phyloP scores from a whole-genome alignment of 2,329 filamentous ascomycete genomes.

The Colletotrichum coccodes region DNA sequence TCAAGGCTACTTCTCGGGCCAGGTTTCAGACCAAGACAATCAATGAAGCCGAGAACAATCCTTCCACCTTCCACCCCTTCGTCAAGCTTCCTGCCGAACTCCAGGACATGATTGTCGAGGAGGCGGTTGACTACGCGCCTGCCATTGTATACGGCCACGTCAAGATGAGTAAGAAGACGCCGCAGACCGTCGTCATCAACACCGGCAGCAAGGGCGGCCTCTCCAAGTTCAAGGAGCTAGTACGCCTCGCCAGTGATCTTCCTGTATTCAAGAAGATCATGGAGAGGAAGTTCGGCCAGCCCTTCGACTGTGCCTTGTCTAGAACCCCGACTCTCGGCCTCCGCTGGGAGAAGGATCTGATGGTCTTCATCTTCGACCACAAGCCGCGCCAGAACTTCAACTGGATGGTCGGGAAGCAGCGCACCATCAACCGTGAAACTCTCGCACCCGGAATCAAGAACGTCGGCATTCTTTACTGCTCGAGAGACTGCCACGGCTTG shows the following conservation, averaged over 20 bases:
- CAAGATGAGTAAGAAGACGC: accelerated
- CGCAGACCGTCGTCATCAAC: not conserved
- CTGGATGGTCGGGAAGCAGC: not conserved
- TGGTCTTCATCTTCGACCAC: not conserved
- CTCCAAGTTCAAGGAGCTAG: not conserved
- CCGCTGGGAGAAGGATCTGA: not conserved
- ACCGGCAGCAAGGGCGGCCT: not conserved
- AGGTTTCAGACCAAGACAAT: not conserved
- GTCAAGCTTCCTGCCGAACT: not conserved
- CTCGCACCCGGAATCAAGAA: not conserved
- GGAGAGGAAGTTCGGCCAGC: not conserved
- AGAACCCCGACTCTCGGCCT: not conserved
- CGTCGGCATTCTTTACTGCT: not conserved
- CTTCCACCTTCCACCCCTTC: not conserved
- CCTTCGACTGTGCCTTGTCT: not conserved
- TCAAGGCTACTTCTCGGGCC: not conserved
- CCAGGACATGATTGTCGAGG: not conserved
- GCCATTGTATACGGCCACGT: not conserved
- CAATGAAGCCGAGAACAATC: not conserved
- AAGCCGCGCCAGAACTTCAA: accelerated
- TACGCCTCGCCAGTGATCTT: not conserved
- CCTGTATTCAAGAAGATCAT: not conserved
- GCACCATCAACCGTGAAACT: accelerated
- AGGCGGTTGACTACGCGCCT: not conserved
- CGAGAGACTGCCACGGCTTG: too few species aligned